phyloP scores from a whole-genome alignment of 768 basidiomycete species.

The Lenzites betulinus region DNA sequence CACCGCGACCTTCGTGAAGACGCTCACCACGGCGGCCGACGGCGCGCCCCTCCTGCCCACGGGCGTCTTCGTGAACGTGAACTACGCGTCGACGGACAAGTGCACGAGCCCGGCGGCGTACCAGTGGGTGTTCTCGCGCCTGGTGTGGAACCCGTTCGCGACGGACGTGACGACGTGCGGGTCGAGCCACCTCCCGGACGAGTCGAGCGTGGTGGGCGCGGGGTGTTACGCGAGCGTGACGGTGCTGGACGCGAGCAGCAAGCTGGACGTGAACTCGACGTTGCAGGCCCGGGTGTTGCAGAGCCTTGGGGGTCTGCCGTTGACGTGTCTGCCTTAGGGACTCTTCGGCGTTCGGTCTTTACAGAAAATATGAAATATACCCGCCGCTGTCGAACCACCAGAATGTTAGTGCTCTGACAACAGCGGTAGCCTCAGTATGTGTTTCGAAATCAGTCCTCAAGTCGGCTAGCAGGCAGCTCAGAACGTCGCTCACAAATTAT shows the following conservation, averaged over 20 bases:
- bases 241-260: constrained; percentile 34
- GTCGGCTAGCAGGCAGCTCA: too few species aligned
- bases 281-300: constrained; percentile 32
- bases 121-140: constrained; percentile 37
- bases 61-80: constrained; percentile 39
- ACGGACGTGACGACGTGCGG: constrained; percentile 38
- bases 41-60: constrained; percentile 32
- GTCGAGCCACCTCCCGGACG: constrained; percentile 34
- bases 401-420: too few species aligned
- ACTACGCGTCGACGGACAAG: constrained; percentile 33
- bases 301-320: constrained; percentile 21
- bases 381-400: too few species aligned
- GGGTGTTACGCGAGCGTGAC: constrained; percentile 36
- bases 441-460: too few species aligned
- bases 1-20: constrained; percentile 41
- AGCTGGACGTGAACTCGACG: constrained; percentile 35
- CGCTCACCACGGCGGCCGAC: constrained; percentile 15
- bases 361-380: too few species aligned
- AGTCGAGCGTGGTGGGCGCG: constrained; percentile 27
- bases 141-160: constrained; percentile 27
- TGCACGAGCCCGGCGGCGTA: constrained; percentile 32
- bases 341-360: too few species aligned
- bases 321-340: constrained; percentile 8
- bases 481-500: too few species aligned
- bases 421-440: too few species aligned